phyloP scores from a whole-genome alignment of 305 asterid species.

The Solanum hybrid region DNA sequence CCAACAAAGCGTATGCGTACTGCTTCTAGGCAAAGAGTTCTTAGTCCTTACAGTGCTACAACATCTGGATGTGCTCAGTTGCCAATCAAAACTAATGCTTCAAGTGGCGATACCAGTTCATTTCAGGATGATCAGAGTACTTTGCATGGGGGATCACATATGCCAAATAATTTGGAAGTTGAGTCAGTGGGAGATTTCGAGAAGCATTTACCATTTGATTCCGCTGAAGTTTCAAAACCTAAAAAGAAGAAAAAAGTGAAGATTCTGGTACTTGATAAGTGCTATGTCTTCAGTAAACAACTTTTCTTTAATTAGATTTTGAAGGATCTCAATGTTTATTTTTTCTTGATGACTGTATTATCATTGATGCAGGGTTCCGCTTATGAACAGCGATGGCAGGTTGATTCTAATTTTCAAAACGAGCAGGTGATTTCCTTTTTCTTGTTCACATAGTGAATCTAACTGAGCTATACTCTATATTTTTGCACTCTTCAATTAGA shows the following conservation, averaged over 20 bases:
- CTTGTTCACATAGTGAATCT: constrained; percentile 1
- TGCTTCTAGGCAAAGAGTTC: constrained; percentile 60
- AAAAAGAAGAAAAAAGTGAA: constrained; percentile 71
- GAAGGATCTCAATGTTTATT: background rate
- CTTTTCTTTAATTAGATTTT: background rate
- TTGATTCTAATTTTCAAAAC: constrained; percentile 50
- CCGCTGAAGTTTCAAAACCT: constrained; percentile 52
- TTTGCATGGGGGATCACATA: constrained; percentile 45
- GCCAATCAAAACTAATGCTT: constrained; percentile 66
- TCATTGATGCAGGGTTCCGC: constrained; percentile 35
- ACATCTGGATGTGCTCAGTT: constrained; percentile 51
- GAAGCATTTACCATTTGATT: constrained; percentile 47
- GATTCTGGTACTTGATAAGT: constrained; percentile 43
- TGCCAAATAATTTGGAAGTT: constrained; percentile 52
- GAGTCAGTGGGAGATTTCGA: constrained; percentile 58
- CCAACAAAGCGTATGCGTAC: constrained; percentile 85
- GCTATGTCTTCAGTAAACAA: constrained; percentile 8
- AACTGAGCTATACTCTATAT: background rate
- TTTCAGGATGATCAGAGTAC: constrained; percentile 85
- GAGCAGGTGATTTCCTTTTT: constrained; percentile 52
- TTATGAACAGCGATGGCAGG: constrained; percentile 66
- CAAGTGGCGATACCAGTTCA: constrained; percentile 84
- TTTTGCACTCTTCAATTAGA: background rate
- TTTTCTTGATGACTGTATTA: background rate
- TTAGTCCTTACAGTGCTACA: constrained; percentile 51